A percentile compares a stretch with the other conserved stretches of the same genome.
Conservation (phyloP, 352 stramenopile genomes). For the Globisporangium camurandrum region DNA sequence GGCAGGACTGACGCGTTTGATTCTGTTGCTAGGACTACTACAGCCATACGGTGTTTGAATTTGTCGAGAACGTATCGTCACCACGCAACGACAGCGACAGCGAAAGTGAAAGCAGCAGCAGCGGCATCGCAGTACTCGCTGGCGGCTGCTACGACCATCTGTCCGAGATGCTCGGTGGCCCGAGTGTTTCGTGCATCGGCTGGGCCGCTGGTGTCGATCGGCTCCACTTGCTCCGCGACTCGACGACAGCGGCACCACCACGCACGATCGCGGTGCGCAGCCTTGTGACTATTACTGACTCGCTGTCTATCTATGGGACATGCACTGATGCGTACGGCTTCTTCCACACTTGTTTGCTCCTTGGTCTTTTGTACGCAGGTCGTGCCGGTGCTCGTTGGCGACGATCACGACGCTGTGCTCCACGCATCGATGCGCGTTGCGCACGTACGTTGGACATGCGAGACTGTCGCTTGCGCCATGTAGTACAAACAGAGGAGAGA, state of each 20-base stretch:
- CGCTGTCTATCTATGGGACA: neutral
- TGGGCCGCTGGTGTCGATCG: constrained; percentile 84
- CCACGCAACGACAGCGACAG: constrained; percentile 6
- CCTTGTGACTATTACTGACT: neutral
- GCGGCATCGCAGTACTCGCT: constrained; percentile 73
- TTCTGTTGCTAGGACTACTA: constrained; percentile 70
- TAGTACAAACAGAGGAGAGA: too few relatives aligned
- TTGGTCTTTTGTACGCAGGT: constrained; percentile 41
- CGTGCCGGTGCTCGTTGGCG: constrained; percentile 47
- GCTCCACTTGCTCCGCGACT: constrained; percentile 52
- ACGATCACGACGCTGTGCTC: constrained; percentile 36
- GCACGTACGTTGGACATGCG: constrained; percentile 23
- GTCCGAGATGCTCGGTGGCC: constrained; percentile 54
- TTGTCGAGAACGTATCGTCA: constrained; percentile 45
- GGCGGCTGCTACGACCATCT: constrained; percentile 82
- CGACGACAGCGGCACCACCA: constrained; percentile 6
- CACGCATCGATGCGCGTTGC: constrained; percentile 58
- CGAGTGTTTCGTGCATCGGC: constrained; percentile 57
- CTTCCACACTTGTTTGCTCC: too few relatives aligned
- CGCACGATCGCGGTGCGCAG: constrained; percentile 48
- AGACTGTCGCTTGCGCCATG: too few relatives aligned
- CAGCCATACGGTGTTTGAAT: constrained; percentile 87
- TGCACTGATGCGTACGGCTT: too few relatives aligned
- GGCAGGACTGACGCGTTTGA: too few relatives aligned
- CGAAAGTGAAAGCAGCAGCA: constrained; percentile 7